Conservation (phyloP, 2,329 filamentous ascomycete species). For the Verticillium dahliae region DNA sequence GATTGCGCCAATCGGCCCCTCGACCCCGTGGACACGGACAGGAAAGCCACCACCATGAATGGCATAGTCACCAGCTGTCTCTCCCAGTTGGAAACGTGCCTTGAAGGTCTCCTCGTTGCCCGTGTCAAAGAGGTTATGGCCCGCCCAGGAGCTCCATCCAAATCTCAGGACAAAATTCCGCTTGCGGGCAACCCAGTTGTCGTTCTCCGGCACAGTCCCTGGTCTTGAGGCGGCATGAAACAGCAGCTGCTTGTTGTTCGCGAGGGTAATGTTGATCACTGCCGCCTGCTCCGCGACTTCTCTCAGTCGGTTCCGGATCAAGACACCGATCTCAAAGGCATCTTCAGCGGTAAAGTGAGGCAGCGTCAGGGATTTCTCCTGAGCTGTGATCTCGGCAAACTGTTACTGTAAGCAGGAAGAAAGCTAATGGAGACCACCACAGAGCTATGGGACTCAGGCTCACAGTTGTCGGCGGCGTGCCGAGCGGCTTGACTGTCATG, state of each 20-base stretch:
- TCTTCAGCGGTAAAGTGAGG: constrained; percentile 5
- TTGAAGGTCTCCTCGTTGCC: constrained; percentile 6
- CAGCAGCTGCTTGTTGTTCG: constrained; percentile 6
- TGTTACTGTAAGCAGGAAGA: background rate
- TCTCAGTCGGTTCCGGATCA: constrained; percentile 4
- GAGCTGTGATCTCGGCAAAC: constrained; percentile 5
- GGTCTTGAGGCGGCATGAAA: constrained; percentile 5
- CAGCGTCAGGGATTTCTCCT: constrained; percentile 2
- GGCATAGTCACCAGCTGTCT: constrained; percentile 5
- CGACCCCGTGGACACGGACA: constrained; percentile 63
- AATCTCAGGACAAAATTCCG: constrained; percentile 4
- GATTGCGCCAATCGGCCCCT: constrained; percentile 69
- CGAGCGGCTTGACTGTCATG: background rate
- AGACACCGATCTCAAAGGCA: constrained; percentile 4
- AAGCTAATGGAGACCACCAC: background rate
- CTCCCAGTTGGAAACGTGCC: constrained; percentile 3
- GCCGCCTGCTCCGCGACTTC: constrained; percentile 4
- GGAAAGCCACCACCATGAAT: constrained; percentile 66
- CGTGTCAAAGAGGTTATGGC: constrained; percentile 4
- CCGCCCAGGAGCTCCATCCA: constrained; percentile 6
- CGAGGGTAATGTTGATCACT: constrained; percentile 4
- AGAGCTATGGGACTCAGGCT: background rate
- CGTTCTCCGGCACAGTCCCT: constrained; percentile 6
- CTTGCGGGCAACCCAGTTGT: constrained; percentile 7
- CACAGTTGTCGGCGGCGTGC: background rate